Evolutionary conservation across 2,329 filamentous ascomycete genomes (phyloP), one percentile per base, ranked within the genome.

Genomic region (Colletotrichum limetticola): DNA sequence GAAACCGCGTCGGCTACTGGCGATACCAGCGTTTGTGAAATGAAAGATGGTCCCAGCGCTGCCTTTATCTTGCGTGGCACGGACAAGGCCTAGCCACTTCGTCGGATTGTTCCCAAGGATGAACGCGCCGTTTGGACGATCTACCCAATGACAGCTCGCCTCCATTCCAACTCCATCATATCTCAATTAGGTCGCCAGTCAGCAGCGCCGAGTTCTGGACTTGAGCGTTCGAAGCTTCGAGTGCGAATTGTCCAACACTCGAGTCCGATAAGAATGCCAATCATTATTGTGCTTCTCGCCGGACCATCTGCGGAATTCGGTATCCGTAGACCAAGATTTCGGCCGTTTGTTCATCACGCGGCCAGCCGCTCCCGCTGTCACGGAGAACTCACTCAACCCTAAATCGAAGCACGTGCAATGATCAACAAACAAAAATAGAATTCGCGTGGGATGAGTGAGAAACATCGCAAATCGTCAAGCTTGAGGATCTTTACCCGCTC

Each of bases 51-150:
- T 28, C 58, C 59, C 65, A 68, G 66, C 70, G 66, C 24, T 14
- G 12, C 30, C 46, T 62, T 24, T 59, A 32, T 26, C 55, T 30
- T 55, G 30, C 59, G 14, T 56, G 42, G 55, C 70, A 72, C 66
- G 66, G 70, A 72, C 66, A 56, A 64, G 59, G 62, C 35, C 49
- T 69, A 55, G 35, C 70, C 70, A 55, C 52, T 56, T 66, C 66
- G 66, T 59, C 59, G 59, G 70, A 32, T 55, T 46, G 22, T 59
- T 26, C 59, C 24, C 35, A 46, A 46, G 66, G 70, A 64, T 63
- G 60, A 72, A 65, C 66, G 59, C 42, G 37, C 59, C 35, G 71
- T 67, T 72, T 67, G 61, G 71, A 72, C 32, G 68, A 67, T 30
- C 37, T 58, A 61, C 49, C 71, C 71, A 74, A 67, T 74, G 28